phyloP scores from a whole-genome alignment of 2,329 filamentous ascomycete species.

The Eutypa lata region DNA sequence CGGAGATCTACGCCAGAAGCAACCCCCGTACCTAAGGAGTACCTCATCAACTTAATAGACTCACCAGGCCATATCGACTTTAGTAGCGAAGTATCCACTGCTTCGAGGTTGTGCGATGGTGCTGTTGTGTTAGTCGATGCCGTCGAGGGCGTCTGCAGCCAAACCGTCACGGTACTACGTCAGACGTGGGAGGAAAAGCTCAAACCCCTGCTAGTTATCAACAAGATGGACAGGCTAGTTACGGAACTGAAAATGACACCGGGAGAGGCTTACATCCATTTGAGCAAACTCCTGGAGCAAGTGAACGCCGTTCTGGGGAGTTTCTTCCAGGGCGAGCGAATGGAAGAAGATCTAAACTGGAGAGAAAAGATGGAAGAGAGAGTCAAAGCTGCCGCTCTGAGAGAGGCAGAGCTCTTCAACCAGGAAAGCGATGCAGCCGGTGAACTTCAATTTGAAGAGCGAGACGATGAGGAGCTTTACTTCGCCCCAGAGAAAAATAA shows the following conservation, averaged over 20 bases:
- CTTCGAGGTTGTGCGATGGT: slow-evolving; percentile 89
- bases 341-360: slow-evolving; percentile 98
- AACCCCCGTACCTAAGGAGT: slow-evolving; percentile 74
- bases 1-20: slow-evolving; percentile 68
- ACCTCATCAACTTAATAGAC: slow-evolving; percentile 95
- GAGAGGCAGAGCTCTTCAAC: slow-evolving; percentile 48
- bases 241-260: slow-evolving; percentile 95
- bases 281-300: slow-evolving; percentile 87
- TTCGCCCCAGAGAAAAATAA: slow-evolving; percentile 98
- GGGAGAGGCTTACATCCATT: slow-evolving; percentile 80
- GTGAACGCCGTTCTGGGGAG: slow-evolving; percentile 96
- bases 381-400: slow-evolving; percentile 67
- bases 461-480: slow-evolving; percentile 94
- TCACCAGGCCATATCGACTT: slow-evolving; percentile 98
- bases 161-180: slow-evolving; percentile 93
- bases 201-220: slow-evolving; percentile 91
- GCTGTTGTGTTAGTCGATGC: slow-evolving; percentile 93
- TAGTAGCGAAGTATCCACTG: slow-evolving; percentile 95
- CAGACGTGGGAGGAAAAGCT: slow-evolving; percentile 96
- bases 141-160: slow-evolving; percentile 96
- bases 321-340: slow-evolving; percentile 95
- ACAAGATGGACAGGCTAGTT: slow-evolving; percentile 94
- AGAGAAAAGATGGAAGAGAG: slow-evolving; percentile 87
- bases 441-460: slow-evolving; percentile 76
- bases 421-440: slow-evolving; percentile 50